Percentiles rank a stretch among this genome's conserved stretches.
These are phyloP conservation scores for Hanseniaspora meyeri DNA, from an alignment of 805 yeast genomes.

Conservation along the genomic window DNA sequence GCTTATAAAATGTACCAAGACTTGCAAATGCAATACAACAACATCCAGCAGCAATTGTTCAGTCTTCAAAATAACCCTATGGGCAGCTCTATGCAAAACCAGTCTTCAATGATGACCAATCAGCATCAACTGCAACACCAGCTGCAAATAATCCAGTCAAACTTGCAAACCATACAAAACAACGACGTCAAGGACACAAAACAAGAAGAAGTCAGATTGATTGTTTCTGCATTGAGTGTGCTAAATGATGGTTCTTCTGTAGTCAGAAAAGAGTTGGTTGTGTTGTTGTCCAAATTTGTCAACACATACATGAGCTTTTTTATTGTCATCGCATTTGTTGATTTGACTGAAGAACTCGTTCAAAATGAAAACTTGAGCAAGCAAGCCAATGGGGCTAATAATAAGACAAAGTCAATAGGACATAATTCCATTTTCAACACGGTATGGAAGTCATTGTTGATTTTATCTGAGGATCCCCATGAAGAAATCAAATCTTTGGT, in stretches of 20 bases:
- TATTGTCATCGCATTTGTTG: slow-evolving; percentile 74
- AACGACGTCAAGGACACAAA: slow-evolving; percentile 36
- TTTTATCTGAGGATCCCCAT: slow-evolving; percentile 79
- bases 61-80: slow-evolving; percentile 24
- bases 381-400: slow-evolving; percentile 24
- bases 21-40: slow-evolving; percentile 22
- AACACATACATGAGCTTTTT: slow-evolving; percentile 59
- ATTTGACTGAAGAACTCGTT: slow-evolving; percentile 66
- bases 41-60: slow-evolving; percentile 23
- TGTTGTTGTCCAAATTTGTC: slow-evolving; percentile 64
- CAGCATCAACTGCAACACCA: slow-evolving; percentile 27
- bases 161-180: slow-evolving; percentile 23
- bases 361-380: slow-evolving; percentile 8
- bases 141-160: slow-evolving; percentile 22
- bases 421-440: slow-evolving; percentile 79
- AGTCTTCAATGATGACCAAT: slow-evolving; percentile 21
- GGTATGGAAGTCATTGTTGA: slow-evolving; percentile 73
- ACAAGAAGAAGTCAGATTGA: slow-evolving; percentile 58
- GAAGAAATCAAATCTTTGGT: slow-evolving; percentile 64
- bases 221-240: slow-evolving; percentile 52
- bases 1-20: slow-evolving; percentile 26
- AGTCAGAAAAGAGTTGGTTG: slow-evolving; percentile 74
- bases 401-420: slow-evolving; percentile 54
- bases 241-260: slow-evolving; percentile 81
- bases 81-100: slow-evolving; percentile 23